These are phyloP conservation scores for Trichoderma koningiopsis DNA, from an alignment of 2,329 filamentous ascomycete genomes.

Conservation along the genomic window DNA sequence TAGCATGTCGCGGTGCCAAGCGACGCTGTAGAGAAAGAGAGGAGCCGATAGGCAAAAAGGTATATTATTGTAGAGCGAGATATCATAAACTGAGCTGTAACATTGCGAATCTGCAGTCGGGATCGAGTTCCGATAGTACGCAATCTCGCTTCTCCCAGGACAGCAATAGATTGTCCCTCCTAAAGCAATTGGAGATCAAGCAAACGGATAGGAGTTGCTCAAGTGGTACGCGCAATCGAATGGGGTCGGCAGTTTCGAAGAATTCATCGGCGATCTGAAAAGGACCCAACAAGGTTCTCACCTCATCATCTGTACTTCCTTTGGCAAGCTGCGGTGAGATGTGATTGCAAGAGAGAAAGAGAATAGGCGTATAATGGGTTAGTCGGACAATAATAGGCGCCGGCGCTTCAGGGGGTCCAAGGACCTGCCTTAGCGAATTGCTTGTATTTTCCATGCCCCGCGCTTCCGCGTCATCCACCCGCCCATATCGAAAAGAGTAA, in stretches of 20 bases:
- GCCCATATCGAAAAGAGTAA: background rate
- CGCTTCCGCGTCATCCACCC: constrained; percentile 12
- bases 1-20: constrained; percentile 37
- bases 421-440: constrained; percentile 21
- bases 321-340: background rate
- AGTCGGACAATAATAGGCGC: background rate
- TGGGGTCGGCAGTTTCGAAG: background rate
- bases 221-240: background rate
- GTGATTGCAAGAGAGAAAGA: background rate
- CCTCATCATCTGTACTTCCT: background rate
- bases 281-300: constrained; percentile 1
- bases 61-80: background rate
- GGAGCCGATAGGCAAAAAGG: background rate
- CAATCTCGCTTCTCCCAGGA: constrained; percentile 12
- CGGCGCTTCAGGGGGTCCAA: constrained; percentile 2
- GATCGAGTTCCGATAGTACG: background rate
- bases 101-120: constrained; percentile 11
- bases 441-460: constrained; percentile 11
- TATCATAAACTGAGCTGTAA: background rate
- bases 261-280: background rate
- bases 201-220: background rate
- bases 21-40: background rate
- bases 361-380: background rate
- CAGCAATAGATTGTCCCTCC: background rate
- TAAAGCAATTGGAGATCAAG: background rate